Evolutionary conservation across 169 alveolate genomes (phyloP).

Genomic region (Plasmodium inui): DNA sequence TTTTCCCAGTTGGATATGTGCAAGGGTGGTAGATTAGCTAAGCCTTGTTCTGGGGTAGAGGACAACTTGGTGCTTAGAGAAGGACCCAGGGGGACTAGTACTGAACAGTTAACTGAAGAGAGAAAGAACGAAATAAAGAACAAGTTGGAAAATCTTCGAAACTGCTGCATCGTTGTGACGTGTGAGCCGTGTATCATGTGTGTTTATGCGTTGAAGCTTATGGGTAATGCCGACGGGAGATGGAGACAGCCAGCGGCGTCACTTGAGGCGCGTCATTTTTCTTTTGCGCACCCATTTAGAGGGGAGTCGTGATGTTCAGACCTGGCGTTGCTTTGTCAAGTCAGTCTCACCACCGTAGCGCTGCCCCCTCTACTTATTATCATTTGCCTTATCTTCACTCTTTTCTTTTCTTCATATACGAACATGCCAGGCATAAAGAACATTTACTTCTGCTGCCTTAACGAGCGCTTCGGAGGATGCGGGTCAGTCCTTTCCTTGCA

Average conservation of each 20-base stretch:
- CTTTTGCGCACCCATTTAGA: background rate
- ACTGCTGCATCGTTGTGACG: slow-evolving; percentile 76
- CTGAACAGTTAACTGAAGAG: background rate
- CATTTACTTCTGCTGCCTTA: slow-evolving; percentile 86
- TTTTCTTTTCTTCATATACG: background rate
- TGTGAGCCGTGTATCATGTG: slow-evolving; percentile 91
- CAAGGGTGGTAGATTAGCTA: background rate
- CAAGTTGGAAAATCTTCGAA: slow-evolving; percentile 15
- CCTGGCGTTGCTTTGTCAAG: background rate
- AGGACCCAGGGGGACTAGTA: background rate
- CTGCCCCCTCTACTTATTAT: background rate
- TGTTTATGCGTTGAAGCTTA: slow-evolving; percentile 85
- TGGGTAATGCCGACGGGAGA: slow-evolving; percentile 36
- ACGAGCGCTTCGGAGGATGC: slow-evolving; percentile 90
- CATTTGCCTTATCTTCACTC: background rate
- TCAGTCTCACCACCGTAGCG: background rate
- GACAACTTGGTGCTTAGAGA: background rate
- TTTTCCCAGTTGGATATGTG: background rate
- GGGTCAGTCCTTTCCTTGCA: slow-evolving; percentile 85
- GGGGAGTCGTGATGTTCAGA: background rate
- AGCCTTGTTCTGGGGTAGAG: background rate
- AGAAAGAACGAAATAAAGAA: slow-evolving; percentile 7
- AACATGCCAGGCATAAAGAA: slow-evolving; percentile 74
- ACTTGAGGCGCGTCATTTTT: background rate
- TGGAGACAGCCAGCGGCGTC: background rate